phyloP scores from a whole-genome alignment of 1,284 basidiomycete species.

The Heterobasidion annosum region DNA sequence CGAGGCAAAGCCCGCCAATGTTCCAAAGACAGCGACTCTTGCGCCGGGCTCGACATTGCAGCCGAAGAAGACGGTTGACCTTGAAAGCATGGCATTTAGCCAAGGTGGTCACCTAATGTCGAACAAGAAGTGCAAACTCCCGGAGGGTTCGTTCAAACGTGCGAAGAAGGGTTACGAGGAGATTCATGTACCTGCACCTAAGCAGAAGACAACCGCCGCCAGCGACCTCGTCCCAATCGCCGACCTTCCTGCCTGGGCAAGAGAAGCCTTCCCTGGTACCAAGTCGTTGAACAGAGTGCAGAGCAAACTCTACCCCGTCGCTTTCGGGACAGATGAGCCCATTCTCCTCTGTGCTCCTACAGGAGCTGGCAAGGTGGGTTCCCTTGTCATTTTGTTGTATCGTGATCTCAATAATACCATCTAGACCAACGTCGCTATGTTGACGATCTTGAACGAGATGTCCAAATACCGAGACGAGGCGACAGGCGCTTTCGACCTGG shows the following conservation, averaged over 20 bases:
- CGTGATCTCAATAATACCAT: constrained; percentile 4
- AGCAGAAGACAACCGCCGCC: constrained; percentile 61
- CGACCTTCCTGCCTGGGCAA: constrained; percentile 81
- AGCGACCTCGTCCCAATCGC: constrained; percentile 74
- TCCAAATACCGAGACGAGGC: constrained; percentile 77
- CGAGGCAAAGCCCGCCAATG: constrained; percentile 30
- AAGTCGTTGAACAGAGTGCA: constrained; percentile 90
- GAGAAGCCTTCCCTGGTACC: constrained; percentile 73
- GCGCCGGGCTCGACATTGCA: constrained; percentile 83
- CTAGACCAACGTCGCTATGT: constrained; percentile 97
- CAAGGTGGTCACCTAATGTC: constrained; percentile 97
- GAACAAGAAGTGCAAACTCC: constrained; percentile 97
- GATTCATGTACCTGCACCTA: constrained; percentile 94
- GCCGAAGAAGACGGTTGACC: constrained; percentile 82
- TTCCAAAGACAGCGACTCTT: constrained; percentile 85
- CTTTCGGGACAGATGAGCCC: constrained; percentile 93
- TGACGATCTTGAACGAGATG: constrained; percentile 86
- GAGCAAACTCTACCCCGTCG: constrained; percentile 87
- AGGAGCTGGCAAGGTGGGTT: constrained; percentile 89
- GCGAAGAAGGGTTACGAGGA: constrained; percentile 97
- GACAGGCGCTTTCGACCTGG: constrained; percentile 82
- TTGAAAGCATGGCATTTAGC: constrained; percentile 92
- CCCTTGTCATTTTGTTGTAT: constrained; percentile 2
- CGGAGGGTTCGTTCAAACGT: constrained; percentile 96
- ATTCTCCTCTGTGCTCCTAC: constrained; percentile 96